Evolutionary conservation across 495 filamentous ascomycete species (phyloP).

Genomic region (Lasiosphaeria hispida): DNA sequence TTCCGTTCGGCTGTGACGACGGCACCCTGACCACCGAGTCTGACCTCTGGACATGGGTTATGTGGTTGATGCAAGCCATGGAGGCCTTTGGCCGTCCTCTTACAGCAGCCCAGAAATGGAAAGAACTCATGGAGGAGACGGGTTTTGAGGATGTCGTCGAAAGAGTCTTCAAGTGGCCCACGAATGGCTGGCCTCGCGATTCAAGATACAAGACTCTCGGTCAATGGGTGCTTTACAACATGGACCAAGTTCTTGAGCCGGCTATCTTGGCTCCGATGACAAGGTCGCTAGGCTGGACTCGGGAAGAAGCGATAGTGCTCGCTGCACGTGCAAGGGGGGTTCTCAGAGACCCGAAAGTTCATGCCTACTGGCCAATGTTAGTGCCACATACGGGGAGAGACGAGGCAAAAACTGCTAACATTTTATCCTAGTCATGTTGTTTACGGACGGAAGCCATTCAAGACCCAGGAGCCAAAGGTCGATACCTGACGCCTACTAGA

Average conservation of each 20-base stretch:
- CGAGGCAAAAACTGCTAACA: background rate
- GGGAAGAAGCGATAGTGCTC: background rate
- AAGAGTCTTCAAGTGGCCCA: slow-evolving; percentile 36
- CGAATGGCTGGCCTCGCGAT: slow-evolving; percentile 54
- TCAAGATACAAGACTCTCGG: slow-evolving; percentile 52
- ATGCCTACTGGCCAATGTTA: slow-evolving; percentile 3
- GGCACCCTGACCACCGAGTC: slow-evolving; percentile 36
- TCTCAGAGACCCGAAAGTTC: background rate
- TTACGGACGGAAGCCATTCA: background rate
- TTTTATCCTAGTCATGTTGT: background rate
- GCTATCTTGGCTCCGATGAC: background rate
- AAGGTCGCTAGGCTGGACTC: background rate
- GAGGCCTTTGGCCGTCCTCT: slow-evolving; percentile 8
- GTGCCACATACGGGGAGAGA: background rate
- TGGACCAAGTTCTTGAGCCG: slow-evolving; percentile 1
- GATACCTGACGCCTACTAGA: no score
- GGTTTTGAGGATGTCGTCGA: slow-evolving; percentile 54
- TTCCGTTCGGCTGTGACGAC: slow-evolving; percentile 52
- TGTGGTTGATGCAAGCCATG: slow-evolving; percentile 33
- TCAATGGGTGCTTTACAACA: slow-evolving; percentile 37
- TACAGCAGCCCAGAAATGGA: slow-evolving; percentile 31
- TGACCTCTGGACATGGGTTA: slow-evolving; percentile 25
- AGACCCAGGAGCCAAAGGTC: background rate
- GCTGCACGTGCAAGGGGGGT: background rate
- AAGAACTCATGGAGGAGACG: slow-evolving; percentile 43